Percentiles rank a stretch among this genome's conserved stretches.
phyloP scores from a whole-genome alignment of 495 filamentous ascomycete genomes.

The Podospora bellae-mahoneyi region DNA sequence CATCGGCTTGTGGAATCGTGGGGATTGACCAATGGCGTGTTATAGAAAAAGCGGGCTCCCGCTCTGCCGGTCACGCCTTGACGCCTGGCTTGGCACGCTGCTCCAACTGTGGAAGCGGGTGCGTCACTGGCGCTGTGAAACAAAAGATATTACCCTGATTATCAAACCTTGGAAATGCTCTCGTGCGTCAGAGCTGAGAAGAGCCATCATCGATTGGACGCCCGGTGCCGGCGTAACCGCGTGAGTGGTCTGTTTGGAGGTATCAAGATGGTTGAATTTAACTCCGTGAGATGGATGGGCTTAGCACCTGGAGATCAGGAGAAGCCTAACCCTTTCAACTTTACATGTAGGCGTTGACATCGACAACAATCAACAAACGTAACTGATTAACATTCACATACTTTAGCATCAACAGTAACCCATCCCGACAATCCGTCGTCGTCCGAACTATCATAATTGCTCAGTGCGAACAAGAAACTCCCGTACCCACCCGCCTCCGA shows the following conservation, averaged over 20 bases:
- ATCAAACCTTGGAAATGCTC: not conserved
- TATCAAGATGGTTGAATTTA: too few species aligned
- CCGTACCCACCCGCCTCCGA: conserved; percentile 3
- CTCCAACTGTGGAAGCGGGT: conserved; percentile 2
- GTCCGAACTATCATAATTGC: not conserved
- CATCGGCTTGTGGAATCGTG: conserved; percentile 5
- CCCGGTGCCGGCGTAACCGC: not conserved
- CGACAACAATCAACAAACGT: not conserved
- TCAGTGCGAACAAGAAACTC: conserved; percentile 1
- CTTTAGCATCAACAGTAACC: not conserved
- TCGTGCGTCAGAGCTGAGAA: conserved; percentile 1
- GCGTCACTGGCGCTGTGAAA: conserved; percentile 8
- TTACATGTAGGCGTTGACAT: not conserved
- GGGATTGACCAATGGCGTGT: conserved; percentile 14
- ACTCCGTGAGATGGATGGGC: too few species aligned
- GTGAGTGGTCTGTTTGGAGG: not conserved
- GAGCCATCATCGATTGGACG: not conserved
- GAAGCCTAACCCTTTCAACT: not conserved
- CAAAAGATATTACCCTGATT: not conserved
- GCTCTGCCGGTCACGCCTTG: not conserved
- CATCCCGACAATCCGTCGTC: not conserved
- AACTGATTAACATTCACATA: not conserved
- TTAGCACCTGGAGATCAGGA: not conserved
- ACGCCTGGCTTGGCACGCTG: conserved; percentile 12
- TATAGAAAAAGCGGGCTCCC: not conserved